These are phyloP conservation scores for Myriosclerotinia duriaeana DNA, from an alignment of 2,329 filamentous ascomycete species.

Conservation along the genomic window DNA sequence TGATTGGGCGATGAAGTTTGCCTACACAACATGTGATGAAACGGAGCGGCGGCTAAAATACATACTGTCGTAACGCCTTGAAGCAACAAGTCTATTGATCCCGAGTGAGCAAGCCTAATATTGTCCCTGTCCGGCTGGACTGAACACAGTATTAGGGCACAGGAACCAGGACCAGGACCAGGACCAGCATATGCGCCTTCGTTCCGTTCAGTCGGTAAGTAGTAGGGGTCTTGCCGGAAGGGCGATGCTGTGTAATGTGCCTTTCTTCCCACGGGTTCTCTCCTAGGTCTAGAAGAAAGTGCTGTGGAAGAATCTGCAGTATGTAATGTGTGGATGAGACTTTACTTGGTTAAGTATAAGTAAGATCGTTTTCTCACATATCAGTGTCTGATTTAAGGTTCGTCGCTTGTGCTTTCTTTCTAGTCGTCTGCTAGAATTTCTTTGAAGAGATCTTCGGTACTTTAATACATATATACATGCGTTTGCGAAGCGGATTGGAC, in stretches of 20 bases:
- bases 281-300: background rate
- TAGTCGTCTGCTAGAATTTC: background rate
- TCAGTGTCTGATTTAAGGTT: background rate
- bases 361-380: conserved; percentile 9
- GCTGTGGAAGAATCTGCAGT: background rate
- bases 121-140: conserved; percentile 12
- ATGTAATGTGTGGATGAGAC: background rate
- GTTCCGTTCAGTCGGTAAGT: background rate
- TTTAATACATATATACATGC: conserved; percentile 19
- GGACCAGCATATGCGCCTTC: background rate
- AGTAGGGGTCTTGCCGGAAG: background rate
- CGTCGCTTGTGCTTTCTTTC: background rate
- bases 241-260: background rate
- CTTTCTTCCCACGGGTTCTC: background rate
- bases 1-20: background rate
- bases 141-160: background rate
- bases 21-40: background rate
- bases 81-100: background rate
- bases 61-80: background rate
- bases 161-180: background rate
- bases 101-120: background rate
- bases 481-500: conserved; percentile 26
- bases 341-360: background rate
- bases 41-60: background rate
- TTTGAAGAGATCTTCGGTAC: background rate